Evolutionary conservation across 352 stramenopile genomes (phyloP).

Genomic region (Globisporangium viniferum): DNA sequence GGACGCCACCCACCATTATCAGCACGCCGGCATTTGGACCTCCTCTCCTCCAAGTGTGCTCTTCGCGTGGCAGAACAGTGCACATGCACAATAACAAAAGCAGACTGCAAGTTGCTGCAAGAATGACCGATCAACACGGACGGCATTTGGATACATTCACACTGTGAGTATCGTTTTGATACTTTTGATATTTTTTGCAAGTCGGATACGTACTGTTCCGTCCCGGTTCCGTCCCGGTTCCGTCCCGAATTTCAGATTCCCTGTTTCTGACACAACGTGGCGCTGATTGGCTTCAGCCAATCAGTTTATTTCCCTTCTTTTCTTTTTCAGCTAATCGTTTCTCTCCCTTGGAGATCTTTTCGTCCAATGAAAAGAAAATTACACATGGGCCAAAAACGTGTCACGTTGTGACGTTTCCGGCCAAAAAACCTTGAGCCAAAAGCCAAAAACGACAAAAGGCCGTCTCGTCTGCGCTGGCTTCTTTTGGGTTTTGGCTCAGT

Average conservation of each 20-base stretch:
- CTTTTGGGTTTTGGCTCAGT: not conserved
- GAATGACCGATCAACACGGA: too few species aligned
- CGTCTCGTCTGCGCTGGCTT: not conserved
- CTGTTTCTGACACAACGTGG: not conserved
- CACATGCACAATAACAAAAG: too few species aligned
- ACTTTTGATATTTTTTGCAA: not conserved
- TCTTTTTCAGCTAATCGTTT: constrained; percentile 9
- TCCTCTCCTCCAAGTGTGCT: too few species aligned
- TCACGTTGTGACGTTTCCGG: not conserved
- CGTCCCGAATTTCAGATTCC: not conserved
- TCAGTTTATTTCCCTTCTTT: not conserved
- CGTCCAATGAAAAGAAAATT: not conserved
- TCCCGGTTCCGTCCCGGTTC: constrained; percentile 2
- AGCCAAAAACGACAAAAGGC: not conserved
- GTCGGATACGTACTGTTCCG: constrained; percentile 9
- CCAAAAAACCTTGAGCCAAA: not conserved
- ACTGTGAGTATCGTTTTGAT: too few species aligned
- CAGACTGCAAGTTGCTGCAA: too few species aligned
- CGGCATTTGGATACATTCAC: too few species aligned
- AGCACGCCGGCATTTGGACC: too few species aligned
- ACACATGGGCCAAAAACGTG: not conserved
- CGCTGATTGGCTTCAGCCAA: too few species aligned
- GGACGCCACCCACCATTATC: too few species aligned
- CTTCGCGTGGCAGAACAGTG: too few species aligned
- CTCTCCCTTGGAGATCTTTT: not conserved